These are phyloP conservation scores for Pseudogymnoascus sp. DNA, from an alignment of 2,329 filamentous ascomycete genomes.

Conservation along the genomic window DNA sequence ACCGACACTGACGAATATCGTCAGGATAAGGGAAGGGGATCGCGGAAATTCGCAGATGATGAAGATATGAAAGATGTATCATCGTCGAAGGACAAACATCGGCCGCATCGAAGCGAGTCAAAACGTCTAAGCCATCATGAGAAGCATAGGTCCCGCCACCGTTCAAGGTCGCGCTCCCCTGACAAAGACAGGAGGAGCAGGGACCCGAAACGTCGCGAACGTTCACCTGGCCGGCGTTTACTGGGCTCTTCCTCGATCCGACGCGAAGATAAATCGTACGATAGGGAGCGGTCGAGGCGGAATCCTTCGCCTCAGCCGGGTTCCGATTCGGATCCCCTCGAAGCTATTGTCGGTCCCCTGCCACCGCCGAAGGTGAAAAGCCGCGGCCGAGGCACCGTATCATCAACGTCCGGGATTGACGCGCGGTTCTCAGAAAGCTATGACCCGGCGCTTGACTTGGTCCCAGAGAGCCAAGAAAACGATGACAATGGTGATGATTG, in stretches of 20 bases:
- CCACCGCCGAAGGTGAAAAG: conserved; percentile 43
- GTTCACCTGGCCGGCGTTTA: not conserved
- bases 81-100: not conserved
- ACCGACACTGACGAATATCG: not conserved
- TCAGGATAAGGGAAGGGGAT: not conserved
- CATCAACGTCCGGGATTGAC: conserved; percentile 63
- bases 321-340: conserved; percentile 62
- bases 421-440: conserved; percentile 66
- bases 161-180: not conserved
- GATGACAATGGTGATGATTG: conserved; percentile 56
- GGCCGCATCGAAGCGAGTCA: not conserved
- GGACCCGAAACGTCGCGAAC: not conserved
- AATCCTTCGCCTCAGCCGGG: conserved; percentile 14
- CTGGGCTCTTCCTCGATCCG: not conserved
- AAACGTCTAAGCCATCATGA: not conserved
- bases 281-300: not conserved
- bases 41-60: not conserved
- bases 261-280: not conserved
- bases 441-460: conserved; percentile 48
- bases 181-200: not conserved
- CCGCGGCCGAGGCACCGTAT: conserved; percentile 63
- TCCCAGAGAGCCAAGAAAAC: conserved; percentile 32
- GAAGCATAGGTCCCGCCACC: not conserved
- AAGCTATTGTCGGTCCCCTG: conserved; percentile 69
- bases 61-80: not conserved